A percentile compares a stretch with the other conserved stretches of the same genome.
phyloP scores from a whole-genome alignment of 768 basidiomycete genomes.

The Boletellus sp. region DNA sequence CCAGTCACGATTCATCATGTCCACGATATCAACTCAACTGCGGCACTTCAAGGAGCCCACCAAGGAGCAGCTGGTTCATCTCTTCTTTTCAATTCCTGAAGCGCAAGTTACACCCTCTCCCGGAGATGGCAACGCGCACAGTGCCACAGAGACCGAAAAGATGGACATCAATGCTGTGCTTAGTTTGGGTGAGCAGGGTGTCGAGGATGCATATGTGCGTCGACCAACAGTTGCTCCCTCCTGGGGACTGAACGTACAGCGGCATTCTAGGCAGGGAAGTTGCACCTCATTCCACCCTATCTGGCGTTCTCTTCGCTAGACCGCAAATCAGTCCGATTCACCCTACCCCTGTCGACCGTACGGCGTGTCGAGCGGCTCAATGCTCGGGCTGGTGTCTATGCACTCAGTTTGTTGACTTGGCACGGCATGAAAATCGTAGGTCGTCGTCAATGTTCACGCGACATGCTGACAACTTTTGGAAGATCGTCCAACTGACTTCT shows the following conservation, averaged over 20 bases:
- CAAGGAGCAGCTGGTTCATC: conserved; percentile 77
- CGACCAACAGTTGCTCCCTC: background rate
- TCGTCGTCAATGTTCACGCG: conserved; percentile 1
- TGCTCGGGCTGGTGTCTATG: conserved; percentile 91
- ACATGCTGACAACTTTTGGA: conserved; percentile 2
- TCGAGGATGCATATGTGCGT: conserved; percentile 92
- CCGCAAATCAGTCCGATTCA: conserved; percentile 87
- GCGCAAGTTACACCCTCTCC: conserved; percentile 16
- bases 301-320: conserved; percentile 89
- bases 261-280: conserved; percentile 71
- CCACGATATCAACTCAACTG: conserved; percentile 82
- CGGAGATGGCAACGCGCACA: conserved; percentile 23
- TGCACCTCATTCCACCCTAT: conserved; percentile 86
- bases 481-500: conserved; percentile 92
- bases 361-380: conserved; percentile 92
- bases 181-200: conserved; percentile 70
- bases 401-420: conserved; percentile 92
- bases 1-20: conserved; percentile 41
- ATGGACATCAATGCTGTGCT: conserved; percentile 91
- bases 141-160: conserved; percentile 47
- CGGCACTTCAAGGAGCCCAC: conserved; percentile 91
- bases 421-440: conserved; percentile 88
- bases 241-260: background rate
- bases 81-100: conserved; percentile 83
- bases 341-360: conserved; percentile 87